Evolutionary conservation across 352 stramenopile genomes (phyloP), one percentile per base, ranked within the genome.

Genomic region (Globisporangium canariense): DNA sequence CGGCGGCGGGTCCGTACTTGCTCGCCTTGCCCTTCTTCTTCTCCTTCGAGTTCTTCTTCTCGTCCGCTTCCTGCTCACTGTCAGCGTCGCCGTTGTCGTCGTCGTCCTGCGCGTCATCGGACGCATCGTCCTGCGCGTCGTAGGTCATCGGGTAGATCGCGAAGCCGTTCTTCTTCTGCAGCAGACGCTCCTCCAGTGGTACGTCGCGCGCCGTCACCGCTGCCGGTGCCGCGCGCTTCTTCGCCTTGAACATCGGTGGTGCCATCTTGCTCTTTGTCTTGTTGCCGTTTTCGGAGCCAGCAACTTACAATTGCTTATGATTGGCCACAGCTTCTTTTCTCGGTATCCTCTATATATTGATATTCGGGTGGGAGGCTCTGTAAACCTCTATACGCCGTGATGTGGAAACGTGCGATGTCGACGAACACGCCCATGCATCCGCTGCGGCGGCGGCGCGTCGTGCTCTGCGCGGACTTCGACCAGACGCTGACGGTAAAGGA

Each of bases 101-200:
- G 47, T 60, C 32, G 28, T 30, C 40, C 2, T 57, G 25, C 22
- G 62, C n/a, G 11, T 52, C 7, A 28, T 22, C 6, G 34, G 34
- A 41, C 20, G 60, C 25, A 28, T 30, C 22, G 25, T 60, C 9
- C 28, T 43, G 34, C 2, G 16, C 40, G 20, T 56, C 36, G 59
- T 38, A n/a, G 14, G 16, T 57, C 6, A 65, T 62, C 30, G 60
- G 69, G 13, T 71, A 71, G 34, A 64, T 59, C 14, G 71, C 83
- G 53, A 92, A 94, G 2, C 86, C 86, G 41, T 83, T 79, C 77
- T 85, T 90, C 73, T 95, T 91, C 62, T 87, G 71, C 32, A 75
- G 77, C 52, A 95, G 75, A 60, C 84, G 83, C 73, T 92, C 78
- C 47, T 90, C 86, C 22, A 95, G 73, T 66, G 86, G 86, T 45